Percentiles rank a stretch among this genome's conserved stretches.
phyloP scores from a whole-genome alignment of 495 filamentous ascomycete genomes.

The Penicillium coffeae region DNA sequence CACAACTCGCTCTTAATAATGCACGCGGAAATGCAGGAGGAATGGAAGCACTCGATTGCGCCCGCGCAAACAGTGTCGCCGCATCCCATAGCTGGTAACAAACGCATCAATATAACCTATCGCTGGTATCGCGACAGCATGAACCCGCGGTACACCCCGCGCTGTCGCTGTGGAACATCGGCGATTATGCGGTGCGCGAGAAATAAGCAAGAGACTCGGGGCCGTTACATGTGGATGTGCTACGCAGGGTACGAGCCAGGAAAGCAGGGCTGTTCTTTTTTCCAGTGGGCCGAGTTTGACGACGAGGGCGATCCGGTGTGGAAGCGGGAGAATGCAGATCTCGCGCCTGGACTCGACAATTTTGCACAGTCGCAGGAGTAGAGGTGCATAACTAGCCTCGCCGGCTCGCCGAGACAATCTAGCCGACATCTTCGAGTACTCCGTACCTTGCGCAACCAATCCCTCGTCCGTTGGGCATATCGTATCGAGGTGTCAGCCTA shows the following conservation, averaged over 20 bases:
- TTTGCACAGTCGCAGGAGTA: constrained; percentile 25
- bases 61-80: constrained; percentile 71
- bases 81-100: constrained; percentile 74
- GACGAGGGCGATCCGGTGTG: constrained; percentile 78
- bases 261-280: constrained; percentile 73
- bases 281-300: constrained; percentile 87
- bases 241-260: constrained; percentile 71
- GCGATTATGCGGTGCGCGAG: constrained; percentile 76
- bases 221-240: constrained; percentile 94
- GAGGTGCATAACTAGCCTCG: background rate
- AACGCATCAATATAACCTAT: constrained; percentile 91
- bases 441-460: too few relatives aligned
- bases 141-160: constrained; percentile 59
- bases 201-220: constrained; percentile 66
- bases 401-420: too few relatives aligned
- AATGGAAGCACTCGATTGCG: constrained; percentile 61
- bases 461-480: too few relatives aligned
- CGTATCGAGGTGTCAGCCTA: too few relatives aligned
- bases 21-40: constrained; percentile 76
- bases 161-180: constrained; percentile 64
- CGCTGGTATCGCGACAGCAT: constrained; percentile 75
- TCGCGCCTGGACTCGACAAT: constrained; percentile 28
- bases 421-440: too few relatives aligned
- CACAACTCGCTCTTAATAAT: constrained; percentile 92
- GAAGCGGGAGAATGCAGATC: constrained; percentile 23